phyloP scores from a whole-genome alignment of 495 filamentous ascomycete species.

The Neurospora tetraspora region DNA sequence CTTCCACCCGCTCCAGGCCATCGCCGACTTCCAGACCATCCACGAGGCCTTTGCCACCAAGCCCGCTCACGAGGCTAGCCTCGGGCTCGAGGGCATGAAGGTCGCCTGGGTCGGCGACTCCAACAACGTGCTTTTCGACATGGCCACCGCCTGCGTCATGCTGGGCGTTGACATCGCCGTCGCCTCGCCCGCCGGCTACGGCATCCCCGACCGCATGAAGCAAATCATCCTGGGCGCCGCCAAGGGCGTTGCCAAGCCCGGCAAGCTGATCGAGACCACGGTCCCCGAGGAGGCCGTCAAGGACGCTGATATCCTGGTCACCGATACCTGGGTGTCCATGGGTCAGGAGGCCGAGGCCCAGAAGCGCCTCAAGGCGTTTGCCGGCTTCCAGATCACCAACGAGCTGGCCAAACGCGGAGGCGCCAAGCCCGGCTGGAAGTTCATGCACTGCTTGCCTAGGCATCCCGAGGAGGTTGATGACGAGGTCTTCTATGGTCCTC shows the following conservation, averaged over 20 bases:
- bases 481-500: slow-evolving; percentile 78
- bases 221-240: slow-evolving; percentile 55
- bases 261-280: slow-evolving; percentile 60
- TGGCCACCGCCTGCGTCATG: slow-evolving; percentile 77
- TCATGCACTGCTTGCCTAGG: slow-evolving; percentile 97
- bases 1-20: slow-evolving; percentile 84
- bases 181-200: slow-evolving; percentile 75
- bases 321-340: slow-evolving; percentile 97
- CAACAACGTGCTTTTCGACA: slow-evolving; percentile 92
- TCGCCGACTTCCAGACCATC: slow-evolving; percentile 89
- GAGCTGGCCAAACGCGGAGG: slow-evolving; percentile 75
- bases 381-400: slow-evolving; percentile 80
- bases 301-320: slow-evolving; percentile 81
- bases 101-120: slow-evolving; percentile 95
- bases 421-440: slow-evolving; percentile 85
- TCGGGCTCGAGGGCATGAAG: slow-evolving; percentile 73
- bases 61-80: slow-evolving; percentile 26
- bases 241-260: slow-evolving; percentile 43
- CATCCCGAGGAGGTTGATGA: slow-evolving; percentile 90
- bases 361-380: slow-evolving; percentile 68
- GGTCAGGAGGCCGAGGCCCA: slow-evolving; percentile 80
- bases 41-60: slow-evolving; percentile 56
- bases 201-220: slow-evolving; percentile 61
- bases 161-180: slow-evolving; percentile 77
- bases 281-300: slow-evolving; percentile 83